A percentile compares a stretch with the other conserved stretches of the same genome.
These are phyloP conservation scores for Ophiocordyceps camponoti-saundersi DNA, from an alignment of 2,329 filamentous ascomycete species.

Conservation along the genomic window DNA sequence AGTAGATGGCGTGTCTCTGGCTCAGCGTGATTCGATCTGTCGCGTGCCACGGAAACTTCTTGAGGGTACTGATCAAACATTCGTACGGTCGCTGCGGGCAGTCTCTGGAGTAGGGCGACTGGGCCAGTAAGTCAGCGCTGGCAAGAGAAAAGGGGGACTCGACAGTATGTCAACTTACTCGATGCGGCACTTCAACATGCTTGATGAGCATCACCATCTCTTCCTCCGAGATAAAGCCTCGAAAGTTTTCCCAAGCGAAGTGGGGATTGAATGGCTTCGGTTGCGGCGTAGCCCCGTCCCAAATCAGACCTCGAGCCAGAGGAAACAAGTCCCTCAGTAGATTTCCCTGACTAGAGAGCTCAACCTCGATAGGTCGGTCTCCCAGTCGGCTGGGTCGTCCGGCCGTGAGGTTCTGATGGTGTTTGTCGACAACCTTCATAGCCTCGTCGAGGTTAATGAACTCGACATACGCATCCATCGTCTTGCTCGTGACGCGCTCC, in stretches of 20 bases:
- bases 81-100: conserved; percentile 50
- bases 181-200: conserved; percentile 42
- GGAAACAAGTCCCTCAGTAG: conserved; percentile 49
- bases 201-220: conserved; percentile 48
- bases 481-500: conserved; percentile 45
- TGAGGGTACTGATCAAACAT: conserved; percentile 44
- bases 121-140: background rate
- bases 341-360: conserved; percentile 34
- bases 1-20: conserved; percentile 36
- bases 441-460: conserved; percentile 36
- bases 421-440: conserved; percentile 30
- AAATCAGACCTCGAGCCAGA: conserved; percentile 34
- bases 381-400: conserved; percentile 34
- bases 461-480: conserved; percentile 43
- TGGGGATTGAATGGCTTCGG: conserved; percentile 14
- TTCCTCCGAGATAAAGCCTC: conserved; percentile 42
- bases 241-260: conserved; percentile 35
- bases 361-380: conserved; percentile 37
- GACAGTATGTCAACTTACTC: conserved; percentile 30
- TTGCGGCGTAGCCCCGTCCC: conserved; percentile 30
- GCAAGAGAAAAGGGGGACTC: too few relatives aligned
- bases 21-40: conserved; percentile 37
- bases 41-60: conserved; percentile 46
- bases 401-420: conserved; percentile 19
- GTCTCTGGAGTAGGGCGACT: conserved; percentile 43